Conservation (phyloP, 2,329 filamentous ascomycete genomes). For the Fusarium brevicatenulatum region DNA sequence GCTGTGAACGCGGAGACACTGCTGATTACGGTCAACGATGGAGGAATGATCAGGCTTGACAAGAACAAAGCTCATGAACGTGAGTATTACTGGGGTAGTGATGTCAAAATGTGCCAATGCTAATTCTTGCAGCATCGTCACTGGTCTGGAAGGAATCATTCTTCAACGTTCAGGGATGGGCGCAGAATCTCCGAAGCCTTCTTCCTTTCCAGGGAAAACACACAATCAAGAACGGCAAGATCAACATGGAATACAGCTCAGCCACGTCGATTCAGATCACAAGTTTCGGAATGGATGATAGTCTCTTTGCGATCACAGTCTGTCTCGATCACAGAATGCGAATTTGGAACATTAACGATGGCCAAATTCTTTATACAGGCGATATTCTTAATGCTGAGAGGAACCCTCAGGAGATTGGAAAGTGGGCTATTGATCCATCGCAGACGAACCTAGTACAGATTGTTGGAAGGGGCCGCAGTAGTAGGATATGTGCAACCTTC, state of each 20-base stretch:
- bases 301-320: slow-evolving; percentile 76
- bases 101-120: not conserved
- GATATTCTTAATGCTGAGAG: slow-evolving; percentile 79
- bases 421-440: slow-evolving; percentile 81
- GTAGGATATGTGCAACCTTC: slow-evolving; percentile 77
- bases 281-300: slow-evolving; percentile 60
- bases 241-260: slow-evolving; percentile 73
- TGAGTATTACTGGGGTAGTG: slow-evolving; percentile 45
- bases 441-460: slow-evolving; percentile 82
- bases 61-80: slow-evolving; percentile 62
- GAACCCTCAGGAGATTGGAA: slow-evolving; percentile 74
- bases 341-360: slow-evolving; percentile 88
- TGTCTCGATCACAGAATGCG: slow-evolving; percentile 89
- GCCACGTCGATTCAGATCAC: slow-evolving; percentile 71
- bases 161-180: slow-evolving; percentile 79
- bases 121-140: slow-evolving; percentile 39
- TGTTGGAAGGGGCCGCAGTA: slow-evolving; percentile 66
- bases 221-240: slow-evolving; percentile 70
- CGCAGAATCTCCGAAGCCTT: slow-evolving; percentile 71
- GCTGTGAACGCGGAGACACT: slow-evolving; percentile 79
- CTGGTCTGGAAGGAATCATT: slow-evolving; percentile 74
- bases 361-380: slow-evolving; percentile 77
- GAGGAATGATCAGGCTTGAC: slow-evolving; percentile 77
- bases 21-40: slow-evolving; percentile 83
- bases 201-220: slow-evolving; percentile 73